A percentile compares a stretch with the other conserved stretches of the same genome.
These are phyloP conservation scores for Neurospora sp. DNA, from an alignment of 495 filamentous ascomycete genomes.

Conservation along the genomic window DNA sequence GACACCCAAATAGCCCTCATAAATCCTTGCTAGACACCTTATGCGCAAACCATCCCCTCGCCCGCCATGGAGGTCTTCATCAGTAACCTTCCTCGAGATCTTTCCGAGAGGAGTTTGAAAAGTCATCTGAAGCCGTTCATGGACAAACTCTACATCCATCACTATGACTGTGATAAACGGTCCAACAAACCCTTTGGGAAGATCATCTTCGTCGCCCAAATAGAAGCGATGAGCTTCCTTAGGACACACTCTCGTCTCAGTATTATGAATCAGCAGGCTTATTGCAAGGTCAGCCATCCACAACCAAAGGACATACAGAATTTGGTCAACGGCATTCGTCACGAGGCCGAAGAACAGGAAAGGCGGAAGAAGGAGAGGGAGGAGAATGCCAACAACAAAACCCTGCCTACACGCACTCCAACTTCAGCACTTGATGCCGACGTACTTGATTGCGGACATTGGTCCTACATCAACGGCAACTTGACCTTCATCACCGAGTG, in stretches of 20 bases:
- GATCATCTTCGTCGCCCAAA: conserved; percentile 26
- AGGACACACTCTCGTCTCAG: conserved; percentile 21
- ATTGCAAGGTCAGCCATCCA: conserved; percentile 33
- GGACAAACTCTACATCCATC: conserved; percentile 19
- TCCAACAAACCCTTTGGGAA: conserved; percentile 15
- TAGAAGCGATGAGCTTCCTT: conserved; percentile 27
- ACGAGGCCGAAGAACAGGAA: conserved; percentile 18
- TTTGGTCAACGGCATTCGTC: conserved; percentile 21
- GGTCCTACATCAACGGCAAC: conserved; percentile 26
- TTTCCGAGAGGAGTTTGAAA: conserved; percentile 23
- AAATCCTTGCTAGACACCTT: not conserved
- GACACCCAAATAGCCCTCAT: not conserved
- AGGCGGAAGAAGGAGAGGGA: conserved; percentile 2
- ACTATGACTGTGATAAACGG: conserved; percentile 27
- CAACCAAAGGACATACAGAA: conserved; percentile 19
- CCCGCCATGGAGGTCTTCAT: conserved; percentile 33
- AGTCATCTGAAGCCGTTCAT: conserved; percentile 24
- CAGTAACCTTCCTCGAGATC: conserved; percentile 22
- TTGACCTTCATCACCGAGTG: conserved; percentile 40
- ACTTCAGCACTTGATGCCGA: conserved; percentile 19
- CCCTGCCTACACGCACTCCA: not conserved
- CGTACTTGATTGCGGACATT: conserved; percentile 40
- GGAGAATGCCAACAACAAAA: not conserved
- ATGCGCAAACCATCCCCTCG: not conserved
- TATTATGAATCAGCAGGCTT: conserved; percentile 26